Base-by-base conservation (phyloP, 2,329 filamentous ascomycete genomes). In the Septoria linicola region DNA sequence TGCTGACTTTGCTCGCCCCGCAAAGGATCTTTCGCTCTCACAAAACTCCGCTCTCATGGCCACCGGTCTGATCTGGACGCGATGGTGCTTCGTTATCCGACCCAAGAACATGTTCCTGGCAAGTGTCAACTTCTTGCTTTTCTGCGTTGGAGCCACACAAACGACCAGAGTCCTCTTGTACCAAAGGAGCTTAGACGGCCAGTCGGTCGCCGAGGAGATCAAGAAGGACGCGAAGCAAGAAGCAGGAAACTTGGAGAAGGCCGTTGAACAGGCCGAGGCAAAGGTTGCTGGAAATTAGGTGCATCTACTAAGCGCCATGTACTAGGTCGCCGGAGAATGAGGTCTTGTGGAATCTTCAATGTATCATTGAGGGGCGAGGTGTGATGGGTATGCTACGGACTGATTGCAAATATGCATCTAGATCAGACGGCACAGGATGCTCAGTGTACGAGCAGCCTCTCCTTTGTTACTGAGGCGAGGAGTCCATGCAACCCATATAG, bases 101-200 rank as follows among this genome's bases (percentile, higher is more conserved):
- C 93, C 93, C 51, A 84, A 84, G 74, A 99, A 99, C 79, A 76
- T 90, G 67, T 86, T 96, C 55, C 84, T 99, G 53, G 93, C 93
- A 55, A 84, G 90, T 49, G 93, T 97, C 70, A 99, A 99, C 82
- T 96, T 96, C 82, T 95, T 96, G 80, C 87, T 99, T 64, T 92
- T 88, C 65, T 76, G 86, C 61, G 91, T 96, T 58, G 93, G 93
- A 64, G 76, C 88, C 53, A 80, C 89, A 60, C 93, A 99, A 78
- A 79, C 89, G 60, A 76, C 76, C 60, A 85, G 93, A 65, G 96
- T 97, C 67, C 72, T 82, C 62, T 49, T 81, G 65, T 86, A 84
- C 70, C 78, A 85, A 63, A 72, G 76, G 59, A 79, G 77, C 54
- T 72, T 84, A 66, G 84, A 88, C 75, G 70, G 76, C 31, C 70